Evolutionary conservation across 192 early-diverging fungal genomes (phyloP).

Genomic region (Lunasporangiospora selenospora): DNA sequence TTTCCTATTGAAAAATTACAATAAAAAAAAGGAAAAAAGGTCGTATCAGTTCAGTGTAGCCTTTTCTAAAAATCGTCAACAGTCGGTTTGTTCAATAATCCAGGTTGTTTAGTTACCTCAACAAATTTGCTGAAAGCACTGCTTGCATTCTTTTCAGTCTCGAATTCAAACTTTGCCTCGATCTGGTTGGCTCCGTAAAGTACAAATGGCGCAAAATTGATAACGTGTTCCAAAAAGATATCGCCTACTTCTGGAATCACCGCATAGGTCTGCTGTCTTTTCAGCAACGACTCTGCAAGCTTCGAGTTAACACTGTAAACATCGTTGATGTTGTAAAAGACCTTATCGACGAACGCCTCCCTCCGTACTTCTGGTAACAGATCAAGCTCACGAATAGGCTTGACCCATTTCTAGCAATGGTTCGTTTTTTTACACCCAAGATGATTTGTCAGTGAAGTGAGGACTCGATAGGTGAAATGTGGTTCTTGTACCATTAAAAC

Average conservation of each 20-base stretch:
- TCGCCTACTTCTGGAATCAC: constrained; percentile 89
- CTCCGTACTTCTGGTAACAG: constrained; percentile 69
- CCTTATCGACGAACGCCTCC: constrained; percentile 75
- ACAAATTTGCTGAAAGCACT: constrained; percentile 77
- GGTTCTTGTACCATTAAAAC: neutral
- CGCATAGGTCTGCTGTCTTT: constrained; percentile 68
- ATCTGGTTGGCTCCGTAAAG: constrained; percentile 88
- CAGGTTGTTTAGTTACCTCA: no score
- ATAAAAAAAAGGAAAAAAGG: neutral
- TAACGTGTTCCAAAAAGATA: constrained; percentile 76
- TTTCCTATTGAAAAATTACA: constrained; percentile 55
- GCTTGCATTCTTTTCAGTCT: constrained; percentile 78
- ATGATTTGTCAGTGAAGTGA: no score
- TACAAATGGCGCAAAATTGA: constrained; percentile 79
- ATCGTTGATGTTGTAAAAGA: constrained; percentile 81
- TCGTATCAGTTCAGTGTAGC: no score
- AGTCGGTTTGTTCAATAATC: no score
- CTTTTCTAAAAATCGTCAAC: neutral
- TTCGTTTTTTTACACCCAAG: no score
- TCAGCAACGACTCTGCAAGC: constrained; percentile 64
- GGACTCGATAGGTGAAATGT: no score
- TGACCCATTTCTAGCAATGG: constrained; percentile 72
- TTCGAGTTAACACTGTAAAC: constrained; percentile 67
- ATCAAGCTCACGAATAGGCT: constrained; percentile 64
- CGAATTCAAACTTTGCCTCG: constrained; percentile 82